These are phyloP conservation scores for Coemansia sp. DNA, from an alignment of 192 early-diverging fungal genomes.

Conservation along the genomic window DNA sequence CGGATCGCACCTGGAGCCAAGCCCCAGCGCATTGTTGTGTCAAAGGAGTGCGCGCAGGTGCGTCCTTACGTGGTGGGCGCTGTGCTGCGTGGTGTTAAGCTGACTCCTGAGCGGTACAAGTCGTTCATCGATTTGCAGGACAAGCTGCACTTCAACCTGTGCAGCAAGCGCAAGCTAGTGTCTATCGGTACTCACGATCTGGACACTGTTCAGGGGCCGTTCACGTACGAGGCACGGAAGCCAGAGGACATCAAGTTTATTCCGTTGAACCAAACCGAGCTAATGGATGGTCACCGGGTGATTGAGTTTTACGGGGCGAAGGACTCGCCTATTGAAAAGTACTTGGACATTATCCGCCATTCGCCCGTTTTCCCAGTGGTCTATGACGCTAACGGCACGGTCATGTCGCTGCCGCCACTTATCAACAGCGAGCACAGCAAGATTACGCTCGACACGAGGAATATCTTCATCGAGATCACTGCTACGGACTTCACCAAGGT, in stretches of 20 bases:
- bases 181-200: slow-evolving; percentile 98
- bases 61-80: slow-evolving; percentile 88
- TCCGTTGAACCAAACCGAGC: slow-evolving; percentile 87
- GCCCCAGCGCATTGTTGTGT: slow-evolving; percentile 46
- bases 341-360: slow-evolving; percentile 89
- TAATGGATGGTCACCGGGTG: slow-evolving; percentile 83
- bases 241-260: slow-evolving; percentile 92
- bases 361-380: slow-evolving; percentile 90
- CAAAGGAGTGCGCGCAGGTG: slow-evolving; percentile 71
- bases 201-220: slow-evolving; percentile 90
- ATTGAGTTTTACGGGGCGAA: slow-evolving; percentile 83
- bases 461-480: slow-evolving; percentile 97
- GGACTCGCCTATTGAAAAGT: slow-evolving; percentile 85
- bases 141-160: slow-evolving; percentile 97
- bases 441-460: slow-evolving; percentile 90
- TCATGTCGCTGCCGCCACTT: slow-evolving; percentile 95
- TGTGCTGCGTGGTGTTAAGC: slow-evolving; percentile 81
- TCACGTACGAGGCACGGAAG: slow-evolving; percentile 89
- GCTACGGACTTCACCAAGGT: slow-evolving; percentile 96
- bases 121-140: slow-evolving; percentile 98
- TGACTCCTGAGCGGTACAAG: slow-evolving; percentile 82
- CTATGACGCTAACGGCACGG: slow-evolving; percentile 77
- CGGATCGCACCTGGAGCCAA: slow-evolving; percentile 12
- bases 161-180: slow-evolving; percentile 90
- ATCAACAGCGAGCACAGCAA: slow-evolving; percentile 99